Evolutionary conservation across 345 rosid genomes (phyloP), one percentile per base, ranked within the genome.

Genomic region (Cardamine resedifolia): DNA sequence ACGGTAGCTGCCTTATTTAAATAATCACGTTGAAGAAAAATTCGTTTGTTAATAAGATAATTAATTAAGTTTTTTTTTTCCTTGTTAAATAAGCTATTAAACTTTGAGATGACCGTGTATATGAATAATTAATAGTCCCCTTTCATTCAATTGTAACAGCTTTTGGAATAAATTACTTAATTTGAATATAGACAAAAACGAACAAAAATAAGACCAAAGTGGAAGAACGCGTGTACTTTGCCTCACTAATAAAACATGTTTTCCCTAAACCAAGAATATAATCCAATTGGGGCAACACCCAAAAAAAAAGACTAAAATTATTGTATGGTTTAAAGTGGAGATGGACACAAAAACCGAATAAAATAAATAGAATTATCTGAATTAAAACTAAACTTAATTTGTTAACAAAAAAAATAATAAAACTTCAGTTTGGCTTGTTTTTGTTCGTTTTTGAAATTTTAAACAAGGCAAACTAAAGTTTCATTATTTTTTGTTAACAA

Each of bases 161-260:
- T 62, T 75, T 69, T 48, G 44, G 52, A 76, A 68, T 76, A 61
- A 68, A 52, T 75, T 61, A 28, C 38, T 68, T 43, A n/a, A 67
- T 61, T 33, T 52, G 70, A 75, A 69, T 75, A 75, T 69, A 68
- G 74, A 68, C 79, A 62, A 75, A 53, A 34, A 15, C 7, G 19
- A 15, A 41, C 16, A 5, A 38, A 41, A 15, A 9, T 19, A 21
- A 9, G 18, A 12, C 33, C 70, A 34, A 69, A 68, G 79, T 75
- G 58, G 70, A 75, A 53, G 59, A 75, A 69, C 50, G 70, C 79
- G 65, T 75, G 70, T 68, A 61, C 64, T 68, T 75, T 75, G 74
- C 68, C 64, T 44, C 74, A 44, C 74, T 75, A 53, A 68, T 75
- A 24, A 44, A 61, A 33, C 70, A 68, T 75, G 79, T 52, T 75